Evolutionary conservation across 2,329 filamentous ascomycete species (phyloP), one percentile per base, ranked within the genome.

Genomic region (Monosporascus sp.): DNA sequence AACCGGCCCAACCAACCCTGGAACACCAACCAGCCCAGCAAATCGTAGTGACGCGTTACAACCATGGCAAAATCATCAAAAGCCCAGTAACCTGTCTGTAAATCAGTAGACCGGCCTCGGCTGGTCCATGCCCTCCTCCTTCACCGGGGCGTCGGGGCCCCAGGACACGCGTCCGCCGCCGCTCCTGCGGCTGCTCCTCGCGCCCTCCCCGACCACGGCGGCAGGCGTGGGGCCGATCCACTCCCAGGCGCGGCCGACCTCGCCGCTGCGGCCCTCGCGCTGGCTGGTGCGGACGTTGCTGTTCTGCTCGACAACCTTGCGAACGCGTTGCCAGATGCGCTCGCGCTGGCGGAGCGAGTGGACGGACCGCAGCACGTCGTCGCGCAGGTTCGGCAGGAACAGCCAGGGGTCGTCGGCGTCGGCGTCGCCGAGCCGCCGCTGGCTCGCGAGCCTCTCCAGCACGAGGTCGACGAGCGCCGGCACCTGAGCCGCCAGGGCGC

Each of bases 261-360:
- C 85, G 37, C 84, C 85, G 60, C 78, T 86, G 51, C 77, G 73
- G 47, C 86, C 72, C 80, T 88, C 74, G 76, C 91, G 74, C 80
- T 92, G 72, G 72, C 80, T 77, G 0, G 81, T 89, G 43, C 94
- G 82, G 17, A 99, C 88, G 65, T 99, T 99, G 55, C 89, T 88
- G 69, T 99, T 99, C 70, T 86, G 86, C 72, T 99, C 94, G 1
- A 99, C 92, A 50, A 97, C 87, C 50, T 78, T 82, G 60, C 85
- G 82, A 20, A 99, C 94, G 49, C 84, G 84, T 58, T 85, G 80
- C 94, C 95, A 99, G 49, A 99, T 77, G 52, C 84, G 82, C 66
- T 94, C 88, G 38, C 94, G 81, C 62, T 91, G 83, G 8, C 79
- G 78, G 20, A 92, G 79, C 3, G 82, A 87, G 68, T 97, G 90